Conservation (phyloP, 2,329 filamentous ascomycete species). For the Lachnellula occidentalis region DNA sequence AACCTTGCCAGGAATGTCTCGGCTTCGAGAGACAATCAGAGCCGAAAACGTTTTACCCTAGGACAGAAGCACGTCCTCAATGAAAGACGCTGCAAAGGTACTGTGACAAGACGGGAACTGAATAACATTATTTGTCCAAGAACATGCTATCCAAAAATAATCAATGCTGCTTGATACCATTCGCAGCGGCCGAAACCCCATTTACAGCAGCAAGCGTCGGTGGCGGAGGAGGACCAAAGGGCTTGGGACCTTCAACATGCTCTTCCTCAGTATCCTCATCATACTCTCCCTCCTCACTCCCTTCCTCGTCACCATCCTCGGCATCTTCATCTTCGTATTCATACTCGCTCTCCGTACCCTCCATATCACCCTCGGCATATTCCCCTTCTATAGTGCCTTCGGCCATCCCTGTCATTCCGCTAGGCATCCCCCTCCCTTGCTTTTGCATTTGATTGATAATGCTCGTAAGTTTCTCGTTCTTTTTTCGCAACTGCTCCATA, state of each 20-base stretch:
- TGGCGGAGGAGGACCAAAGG: conserved; percentile 30
- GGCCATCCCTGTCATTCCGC: conserved; percentile 56
- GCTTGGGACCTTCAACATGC: conserved; percentile 27
- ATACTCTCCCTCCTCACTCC: conserved; percentile 36
- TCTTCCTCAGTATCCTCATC: conserved; percentile 41
- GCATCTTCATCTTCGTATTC: conserved; percentile 58
- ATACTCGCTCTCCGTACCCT: conserved; percentile 58
- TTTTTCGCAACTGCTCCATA: conserved; percentile 68
- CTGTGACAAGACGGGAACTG: background rate
- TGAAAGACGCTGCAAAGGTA: background rate
- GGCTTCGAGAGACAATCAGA: no score
- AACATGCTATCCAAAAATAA: background rate
- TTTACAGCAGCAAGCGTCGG: conserved; percentile 26
- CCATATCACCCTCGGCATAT: conserved; percentile 49
- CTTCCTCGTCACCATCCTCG: conserved; percentile 51
- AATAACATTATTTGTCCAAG: background rate
- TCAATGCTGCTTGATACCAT: conserved; percentile 27
- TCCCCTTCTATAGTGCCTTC: conserved; percentile 50
- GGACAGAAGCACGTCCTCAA: background rate
- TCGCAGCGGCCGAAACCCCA: conserved; percentile 17
- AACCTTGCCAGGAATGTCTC: no score
- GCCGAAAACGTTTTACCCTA: no score
- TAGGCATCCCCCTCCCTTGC: conserved; percentile 73
- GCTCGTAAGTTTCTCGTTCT: conserved; percentile 85
- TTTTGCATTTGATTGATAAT: conserved; percentile 96